These are phyloP conservation scores for Cnidoscolus chayamansa DNA, from an alignment of 441 rosid genomes.

Conservation along the genomic window DNA sequence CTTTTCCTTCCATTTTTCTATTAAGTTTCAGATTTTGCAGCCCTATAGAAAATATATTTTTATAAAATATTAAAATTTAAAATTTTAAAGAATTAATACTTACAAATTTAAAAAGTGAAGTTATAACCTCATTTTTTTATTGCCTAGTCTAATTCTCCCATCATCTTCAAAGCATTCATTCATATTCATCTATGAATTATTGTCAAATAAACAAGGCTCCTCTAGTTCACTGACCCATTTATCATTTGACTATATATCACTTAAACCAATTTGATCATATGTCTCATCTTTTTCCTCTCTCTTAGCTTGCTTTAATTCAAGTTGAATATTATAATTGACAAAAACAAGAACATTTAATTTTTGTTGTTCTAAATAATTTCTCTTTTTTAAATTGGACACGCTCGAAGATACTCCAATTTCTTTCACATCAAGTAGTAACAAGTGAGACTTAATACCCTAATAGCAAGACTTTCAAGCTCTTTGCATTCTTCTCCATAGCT, in stretches of 20 bases:
- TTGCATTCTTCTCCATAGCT: too few species aligned
- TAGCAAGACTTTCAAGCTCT: neutral
- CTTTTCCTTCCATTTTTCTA: too few species aligned
- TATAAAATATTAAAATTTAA: too few species aligned
- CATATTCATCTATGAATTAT: neutral
- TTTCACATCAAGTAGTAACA: neutral
- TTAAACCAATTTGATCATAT: neutral
- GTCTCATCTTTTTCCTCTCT: conserved; percentile 1
- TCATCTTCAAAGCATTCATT: neutral
- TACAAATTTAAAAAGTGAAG: neutral
- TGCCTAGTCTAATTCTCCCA: neutral
- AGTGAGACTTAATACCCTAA: conserved; percentile 4
- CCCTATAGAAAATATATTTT: too few species aligned
- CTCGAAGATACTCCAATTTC: neutral
- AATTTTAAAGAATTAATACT: too few species aligned
- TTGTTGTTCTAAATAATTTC: too few species aligned
- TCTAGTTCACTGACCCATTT: neutral
- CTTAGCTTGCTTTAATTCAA: neutral
- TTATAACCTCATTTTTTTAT: neutral
- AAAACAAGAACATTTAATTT: neutral
- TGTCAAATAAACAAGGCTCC: neutral
- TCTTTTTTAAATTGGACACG: neutral
- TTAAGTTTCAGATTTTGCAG: too few species aligned
- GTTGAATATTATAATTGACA: neutral
- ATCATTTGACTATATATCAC: neutral